Evolutionary conservation across 352 stramenopile genomes (phyloP).

Genomic region (Globisporangium iwayamae): DNA sequence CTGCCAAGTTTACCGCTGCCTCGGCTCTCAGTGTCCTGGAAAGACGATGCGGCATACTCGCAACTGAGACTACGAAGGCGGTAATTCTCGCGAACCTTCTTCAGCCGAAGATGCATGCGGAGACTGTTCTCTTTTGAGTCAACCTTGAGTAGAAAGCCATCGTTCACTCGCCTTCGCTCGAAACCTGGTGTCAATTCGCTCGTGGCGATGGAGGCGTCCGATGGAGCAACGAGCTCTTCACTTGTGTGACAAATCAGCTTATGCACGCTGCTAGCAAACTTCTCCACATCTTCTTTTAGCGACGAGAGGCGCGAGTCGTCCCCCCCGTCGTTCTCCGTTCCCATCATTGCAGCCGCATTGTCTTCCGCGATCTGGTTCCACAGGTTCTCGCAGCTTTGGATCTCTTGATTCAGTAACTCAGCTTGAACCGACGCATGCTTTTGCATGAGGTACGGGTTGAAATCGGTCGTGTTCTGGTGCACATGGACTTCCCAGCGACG

Average conservation of each 20-base stretch:
- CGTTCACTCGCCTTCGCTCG: slow-evolving; percentile 6
- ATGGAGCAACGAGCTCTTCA: neutral
- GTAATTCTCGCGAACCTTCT: slow-evolving; percentile 59
- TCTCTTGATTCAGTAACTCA: slow-evolving; percentile 44
- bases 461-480: slow-evolving; percentile 40
- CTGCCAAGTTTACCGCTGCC: slow-evolving; percentile 26
- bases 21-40: slow-evolving; percentile 46
- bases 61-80: slow-evolving; percentile 64
- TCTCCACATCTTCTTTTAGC: slow-evolving; percentile 69
- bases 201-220: neutral
- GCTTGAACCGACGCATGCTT: slow-evolving; percentile 47
- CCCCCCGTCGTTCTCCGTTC: slow-evolving; percentile 26
- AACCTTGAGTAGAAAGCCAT: slow-evolving; percentile 57
- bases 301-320: slow-evolving; percentile 45
- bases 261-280: slow-evolving; percentile 75
- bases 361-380: slow-evolving; percentile 58
- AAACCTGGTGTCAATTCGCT: neutral
- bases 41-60: slow-evolving; percentile 41
- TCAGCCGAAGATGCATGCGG: slow-evolving; percentile 75
- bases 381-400: slow-evolving; percentile 42
- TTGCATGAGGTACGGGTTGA: slow-evolving; percentile 71
- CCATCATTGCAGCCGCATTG: slow-evolving; percentile 23
- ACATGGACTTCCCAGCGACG: slow-evolving; percentile 43
- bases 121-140: slow-evolving; percentile 62
- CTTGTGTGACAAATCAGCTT: slow-evolving; percentile 42